These are phyloP conservation scores for Thalia dealbata DNA, from an alignment of 176 grass and related monocot genomes.

Conservation along the genomic window DNA sequence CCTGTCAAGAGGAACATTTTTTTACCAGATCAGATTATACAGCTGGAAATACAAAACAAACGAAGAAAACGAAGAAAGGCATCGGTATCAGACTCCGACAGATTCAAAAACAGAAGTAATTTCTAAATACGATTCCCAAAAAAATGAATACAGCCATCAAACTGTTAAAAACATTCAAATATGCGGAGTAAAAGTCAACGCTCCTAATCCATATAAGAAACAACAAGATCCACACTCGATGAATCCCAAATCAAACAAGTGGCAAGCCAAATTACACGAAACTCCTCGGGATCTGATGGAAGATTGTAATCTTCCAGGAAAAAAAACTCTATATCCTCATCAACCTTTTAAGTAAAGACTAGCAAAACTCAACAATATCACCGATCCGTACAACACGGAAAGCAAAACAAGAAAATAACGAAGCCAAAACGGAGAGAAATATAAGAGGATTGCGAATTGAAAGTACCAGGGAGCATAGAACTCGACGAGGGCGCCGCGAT, in stretches of 20 bases:
- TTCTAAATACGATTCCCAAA: not conserved
- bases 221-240: not conserved
- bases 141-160: no score
- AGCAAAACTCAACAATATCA: not conserved
- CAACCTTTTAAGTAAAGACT: not conserved
- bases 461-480: slow-evolving; percentile 78
- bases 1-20: slow-evolving; percentile 30
- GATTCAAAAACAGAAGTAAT: not conserved
- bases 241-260: not conserved
- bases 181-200: not conserved
- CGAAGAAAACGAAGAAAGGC: not conserved
- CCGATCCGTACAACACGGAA: not conserved
- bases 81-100: not conserved
- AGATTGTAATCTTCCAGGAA: not conserved
- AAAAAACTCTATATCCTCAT: no score
- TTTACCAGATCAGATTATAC: not conserved
- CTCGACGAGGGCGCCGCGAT: slow-evolving; percentile 78
- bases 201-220: not conserved
- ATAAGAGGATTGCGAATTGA: not conserved
- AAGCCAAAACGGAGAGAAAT: not conserved
- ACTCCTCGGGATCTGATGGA: not conserved
- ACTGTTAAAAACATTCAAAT: no score
- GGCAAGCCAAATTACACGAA: not conserved
- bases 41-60: not conserved
- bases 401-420: not conserved